Percentiles rank a stretch among this genome's conserved stretches.
These are phyloP conservation scores for Telfairia occidentalis DNA, from an alignment of 331 rosid genomes.

Conservation along the genomic window DNA sequence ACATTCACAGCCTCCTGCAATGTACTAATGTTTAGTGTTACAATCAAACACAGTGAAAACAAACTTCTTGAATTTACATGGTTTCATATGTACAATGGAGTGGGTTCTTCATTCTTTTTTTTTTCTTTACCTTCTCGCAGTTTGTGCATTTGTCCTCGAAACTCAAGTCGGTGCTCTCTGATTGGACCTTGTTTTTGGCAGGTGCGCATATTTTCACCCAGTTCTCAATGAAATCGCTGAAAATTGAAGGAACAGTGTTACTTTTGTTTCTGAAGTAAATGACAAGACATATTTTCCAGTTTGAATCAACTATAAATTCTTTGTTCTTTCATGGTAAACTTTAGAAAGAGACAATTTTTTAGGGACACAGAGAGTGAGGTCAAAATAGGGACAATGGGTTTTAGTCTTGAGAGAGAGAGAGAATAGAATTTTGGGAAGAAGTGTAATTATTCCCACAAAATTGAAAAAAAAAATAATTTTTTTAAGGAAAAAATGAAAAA, in stretches of 20 bases:
- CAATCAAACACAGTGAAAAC: neutral
- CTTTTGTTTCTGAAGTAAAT: neutral
- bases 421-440: neutral
- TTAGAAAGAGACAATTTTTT: neutral
- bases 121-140: slow-evolving; percentile 91
- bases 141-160: slow-evolving; percentile 64
- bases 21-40: neutral
- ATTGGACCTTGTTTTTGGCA: slow-evolving; percentile 56
- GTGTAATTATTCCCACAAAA: neutral
- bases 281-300: neutral
- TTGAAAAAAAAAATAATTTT: neutral
- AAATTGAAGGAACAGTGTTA: slow-evolving; percentile 6
- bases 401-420: neutral
- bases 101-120: neutral
- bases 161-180: slow-evolving; percentile 23
- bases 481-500: neutral
- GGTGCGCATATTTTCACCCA: slow-evolving; percentile 85
- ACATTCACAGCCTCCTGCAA: slow-evolving; percentile 95
- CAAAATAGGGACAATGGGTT: no score
- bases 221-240: slow-evolving; percentile 86
- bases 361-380: no score
- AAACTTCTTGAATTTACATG: neutral
- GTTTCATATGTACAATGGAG: neutral
- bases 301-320: neutral
- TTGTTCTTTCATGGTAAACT: neutral